A percentile compares a stretch with the other conserved stretches of the same genome.
These are phyloP conservation scores for Thielaviopsis populi DNA, from an alignment of 2,329 filamentous ascomycete genomes.

Conservation along the genomic window DNA sequence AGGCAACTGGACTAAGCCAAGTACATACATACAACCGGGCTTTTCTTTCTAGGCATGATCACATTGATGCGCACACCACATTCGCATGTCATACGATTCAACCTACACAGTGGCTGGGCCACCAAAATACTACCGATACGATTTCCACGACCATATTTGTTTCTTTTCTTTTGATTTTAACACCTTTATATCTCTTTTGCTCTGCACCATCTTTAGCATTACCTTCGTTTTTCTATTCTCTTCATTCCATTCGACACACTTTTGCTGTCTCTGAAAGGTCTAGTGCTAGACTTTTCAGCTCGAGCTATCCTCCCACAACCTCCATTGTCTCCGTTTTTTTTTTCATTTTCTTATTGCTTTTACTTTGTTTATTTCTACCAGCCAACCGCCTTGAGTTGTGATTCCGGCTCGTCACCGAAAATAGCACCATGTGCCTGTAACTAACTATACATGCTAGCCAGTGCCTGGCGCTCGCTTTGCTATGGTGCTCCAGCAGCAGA, in stretches of 20 bases:
- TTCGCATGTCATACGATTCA: neutral
- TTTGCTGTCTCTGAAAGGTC: constrained; percentile 1
- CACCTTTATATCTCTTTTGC: neutral
- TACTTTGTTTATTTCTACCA: neutral
- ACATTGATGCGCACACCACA: constrained; percentile 6
- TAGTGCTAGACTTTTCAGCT: neutral
- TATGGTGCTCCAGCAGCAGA: neutral
- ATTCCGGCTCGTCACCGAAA: neutral
- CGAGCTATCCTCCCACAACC: neutral
- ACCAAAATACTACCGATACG: constrained; percentile 5
- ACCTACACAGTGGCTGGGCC: neutral
- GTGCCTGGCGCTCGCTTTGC: neutral
- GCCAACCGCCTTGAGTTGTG: neutral
- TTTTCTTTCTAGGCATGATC: constrained; percentile 9
- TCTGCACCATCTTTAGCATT: neutral
- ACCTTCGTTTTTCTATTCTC: neutral
- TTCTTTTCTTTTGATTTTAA: constrained; percentile 8
- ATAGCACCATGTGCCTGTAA: neutral
- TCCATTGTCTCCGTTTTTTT: constrained; percentile 9
- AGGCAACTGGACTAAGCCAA: constrained; percentile 45
- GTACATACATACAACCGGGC: neutral
- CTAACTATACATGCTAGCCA: neutral
- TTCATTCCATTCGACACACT: neutral
- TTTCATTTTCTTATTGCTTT: neutral
- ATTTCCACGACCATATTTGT: constrained; percentile 11